Evolutionary conservation across 2,329 filamentous ascomycete genomes (phyloP).

Genomic region (Fusarium longipes): DNA sequence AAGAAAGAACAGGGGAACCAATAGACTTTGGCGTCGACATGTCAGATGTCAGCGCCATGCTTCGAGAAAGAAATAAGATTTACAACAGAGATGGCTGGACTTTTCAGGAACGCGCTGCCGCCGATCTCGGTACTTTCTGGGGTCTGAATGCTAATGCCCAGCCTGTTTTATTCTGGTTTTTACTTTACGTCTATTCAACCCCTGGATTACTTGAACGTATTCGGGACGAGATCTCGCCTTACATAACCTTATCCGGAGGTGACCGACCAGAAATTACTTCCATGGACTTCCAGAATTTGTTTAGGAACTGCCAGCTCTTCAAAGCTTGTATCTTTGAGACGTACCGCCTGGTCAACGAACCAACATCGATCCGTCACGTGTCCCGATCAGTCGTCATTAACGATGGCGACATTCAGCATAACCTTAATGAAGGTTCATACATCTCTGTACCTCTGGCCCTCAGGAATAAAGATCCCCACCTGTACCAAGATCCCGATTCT

Average conservation of each 20-base stretch:
- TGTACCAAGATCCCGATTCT: constrained; percentile 32
- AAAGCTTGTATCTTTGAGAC: constrained; percentile 43
- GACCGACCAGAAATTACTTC: constrained; percentile 13
- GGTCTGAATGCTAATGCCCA: constrained; percentile 40
- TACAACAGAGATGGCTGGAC: constrained; percentile 28
- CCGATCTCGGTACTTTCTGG: constrained; percentile 33
- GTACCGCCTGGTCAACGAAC: constrained; percentile 33
- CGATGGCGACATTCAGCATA: constrained; percentile 24
- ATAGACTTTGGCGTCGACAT: constrained; percentile 31
- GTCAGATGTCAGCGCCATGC: constrained; percentile 24
- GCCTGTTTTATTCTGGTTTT: constrained; percentile 39
- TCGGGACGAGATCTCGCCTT: constrained; percentile 28
- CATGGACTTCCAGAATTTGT: constrained; percentile 24
- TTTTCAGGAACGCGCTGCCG: constrained; percentile 13
- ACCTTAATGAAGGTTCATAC: constrained; percentile 35
- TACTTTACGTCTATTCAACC: constrained; percentile 34
- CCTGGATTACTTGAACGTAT: constrained; percentile 15
- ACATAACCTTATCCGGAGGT: constrained; percentile 2
- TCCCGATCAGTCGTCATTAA: constrained; percentile 20
- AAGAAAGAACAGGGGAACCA: constrained; percentile 16
- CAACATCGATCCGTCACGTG: constrained; percentile 36
- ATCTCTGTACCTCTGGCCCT: constrained; percentile 32
- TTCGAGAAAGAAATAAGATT: constrained; percentile 32
- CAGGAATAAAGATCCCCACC: constrained; percentile 23
- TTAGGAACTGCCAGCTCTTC: constrained; percentile 32